These are phyloP conservation scores for Massarina eburnea DNA, from an alignment of 2,329 filamentous ascomycete species.

Conservation along the genomic window DNA sequence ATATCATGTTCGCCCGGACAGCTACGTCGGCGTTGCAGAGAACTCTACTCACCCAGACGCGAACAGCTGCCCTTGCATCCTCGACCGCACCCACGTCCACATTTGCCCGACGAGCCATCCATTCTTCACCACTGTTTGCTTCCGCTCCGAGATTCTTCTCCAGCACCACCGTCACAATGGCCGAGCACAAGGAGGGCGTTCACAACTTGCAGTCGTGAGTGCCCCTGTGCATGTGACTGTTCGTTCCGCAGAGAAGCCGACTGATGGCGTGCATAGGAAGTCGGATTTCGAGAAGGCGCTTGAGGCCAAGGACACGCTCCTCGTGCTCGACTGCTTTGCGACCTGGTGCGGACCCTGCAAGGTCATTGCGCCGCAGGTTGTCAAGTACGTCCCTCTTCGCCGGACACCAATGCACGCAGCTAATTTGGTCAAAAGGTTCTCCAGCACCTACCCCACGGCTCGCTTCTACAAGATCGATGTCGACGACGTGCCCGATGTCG, in stretches of 20 bases:
- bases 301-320: conserved; percentile 56
- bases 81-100: conserved; percentile 25
- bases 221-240: conserved; percentile 6
- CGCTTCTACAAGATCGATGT: conserved; percentile 91
- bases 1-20: conserved; percentile 43
- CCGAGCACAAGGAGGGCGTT: conserved; percentile 48
- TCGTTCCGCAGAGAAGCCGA: conserved; percentile 5
- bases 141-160: conserved; percentile 44
- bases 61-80: conserved; percentile 33
- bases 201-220: conserved; percentile 53
- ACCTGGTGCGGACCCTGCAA: conserved; percentile 96
- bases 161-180: conserved; percentile 47
- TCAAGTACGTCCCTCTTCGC: conserved; percentile 54
- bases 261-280: conserved; percentile 49
- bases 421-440: conserved; percentile 53
- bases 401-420: not conserved
- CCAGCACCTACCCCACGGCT: conserved; percentile 60
- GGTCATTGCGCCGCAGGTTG: conserved; percentile 76
- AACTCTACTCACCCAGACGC: conserved; percentile 47
- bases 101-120: conserved; percentile 5
- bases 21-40: conserved; percentile 36
- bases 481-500: conserved; percentile 74
- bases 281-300: conserved; percentile 61
- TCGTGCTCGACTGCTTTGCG: conserved; percentile 86
- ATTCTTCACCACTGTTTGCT: conserved; percentile 32